A percentile compares a stretch with the other conserved stretches of the same genome.
These are phyloP conservation scores for Alternaria consortialis DNA, from an alignment of 2,329 filamentous ascomycete genomes.

Conservation along the genomic window DNA sequence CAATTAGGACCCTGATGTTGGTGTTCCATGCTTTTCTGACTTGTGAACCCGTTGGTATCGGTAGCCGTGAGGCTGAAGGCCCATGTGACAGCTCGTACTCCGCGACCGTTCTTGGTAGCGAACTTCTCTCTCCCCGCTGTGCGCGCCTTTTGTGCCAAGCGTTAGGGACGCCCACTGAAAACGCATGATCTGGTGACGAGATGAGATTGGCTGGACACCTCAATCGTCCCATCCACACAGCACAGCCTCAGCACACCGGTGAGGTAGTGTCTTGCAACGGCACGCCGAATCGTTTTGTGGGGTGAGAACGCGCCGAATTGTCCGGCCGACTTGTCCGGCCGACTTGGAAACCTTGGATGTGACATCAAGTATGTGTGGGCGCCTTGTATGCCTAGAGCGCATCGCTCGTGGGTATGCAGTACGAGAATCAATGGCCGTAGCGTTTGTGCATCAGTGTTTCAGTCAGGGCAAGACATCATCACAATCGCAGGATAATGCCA, in stretches of 20 bases:
- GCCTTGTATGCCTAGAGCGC: not conserved
- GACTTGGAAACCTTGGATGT: conserved; percentile 5
- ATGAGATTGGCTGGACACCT: conserved; percentile 10
- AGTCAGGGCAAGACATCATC: not conserved
- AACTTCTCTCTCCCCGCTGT: not conserved
- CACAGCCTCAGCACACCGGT: conserved; percentile 7
- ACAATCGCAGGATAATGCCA: not conserved
- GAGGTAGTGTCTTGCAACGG: not conserved
- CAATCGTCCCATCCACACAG: conserved; percentile 1
- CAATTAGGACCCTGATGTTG: not conserved
- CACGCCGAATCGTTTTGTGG: conserved; percentile 3
- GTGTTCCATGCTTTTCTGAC: not conserved
- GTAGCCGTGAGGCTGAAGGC: not conserved
- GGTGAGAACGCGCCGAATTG: conserved; percentile 2
- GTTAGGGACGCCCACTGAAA: not conserved
- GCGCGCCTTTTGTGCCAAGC: conserved; percentile 1
- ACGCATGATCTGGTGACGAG: not conserved
- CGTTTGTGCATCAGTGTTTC: not conserved
- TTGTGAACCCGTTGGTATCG: not conserved
- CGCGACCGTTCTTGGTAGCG: not conserved
- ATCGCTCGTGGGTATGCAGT: not conserved
- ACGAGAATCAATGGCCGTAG: not conserved
- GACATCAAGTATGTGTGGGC: conserved; percentile 5
- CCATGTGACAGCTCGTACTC: not conserved
- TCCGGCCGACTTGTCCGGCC: conserved; percentile 9